Conservation (phyloP, 805 yeast genomes). For the Pichia membranifaciens region DNA sequence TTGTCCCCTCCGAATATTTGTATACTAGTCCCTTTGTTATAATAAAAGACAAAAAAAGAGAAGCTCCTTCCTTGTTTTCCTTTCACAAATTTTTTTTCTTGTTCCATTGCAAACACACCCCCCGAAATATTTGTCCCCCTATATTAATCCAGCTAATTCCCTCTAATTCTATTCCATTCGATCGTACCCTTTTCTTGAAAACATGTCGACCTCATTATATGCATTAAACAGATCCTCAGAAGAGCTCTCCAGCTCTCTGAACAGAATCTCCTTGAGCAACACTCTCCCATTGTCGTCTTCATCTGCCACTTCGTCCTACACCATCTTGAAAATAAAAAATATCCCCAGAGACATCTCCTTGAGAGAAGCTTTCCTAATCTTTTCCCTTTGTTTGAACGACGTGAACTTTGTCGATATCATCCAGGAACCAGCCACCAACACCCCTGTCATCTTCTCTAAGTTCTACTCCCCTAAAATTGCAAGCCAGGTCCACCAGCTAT, state of each 20-base stretch:
- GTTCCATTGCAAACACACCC: too few species aligned
- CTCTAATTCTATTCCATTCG: not conserved
- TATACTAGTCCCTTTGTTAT: conserved; percentile 4
- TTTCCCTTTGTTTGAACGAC: conserved; percentile 65
- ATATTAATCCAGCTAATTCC: not conserved
- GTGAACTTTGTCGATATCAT: conserved; percentile 32
- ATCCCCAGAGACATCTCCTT: conserved; percentile 57
- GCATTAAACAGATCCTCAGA: conserved; percentile 11
- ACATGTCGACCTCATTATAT: conserved; percentile 2
- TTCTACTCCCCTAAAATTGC: conserved; percentile 42
- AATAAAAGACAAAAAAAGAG: not conserved
- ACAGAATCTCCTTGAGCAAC: conserved; percentile 11
- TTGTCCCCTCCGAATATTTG: not conserved
- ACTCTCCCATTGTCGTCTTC: not conserved
- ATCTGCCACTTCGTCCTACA: not conserved
- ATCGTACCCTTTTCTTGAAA: not conserved
- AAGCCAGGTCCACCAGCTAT: conserved; percentile 36
- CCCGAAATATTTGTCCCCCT: not conserved
- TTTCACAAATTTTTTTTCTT: too few species aligned
- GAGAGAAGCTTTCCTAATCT: conserved; percentile 63
- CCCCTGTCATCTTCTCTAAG: conserved; percentile 38
- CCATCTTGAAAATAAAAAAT: conserved; percentile 41
- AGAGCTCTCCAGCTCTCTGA: conserved; percentile 13
- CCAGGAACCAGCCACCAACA: conserved; percentile 24
- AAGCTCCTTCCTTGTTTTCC: too few species aligned